phyloP scores from a whole-genome alignment of 768 basidiomycete species.

The Leccinum broughii region DNA sequence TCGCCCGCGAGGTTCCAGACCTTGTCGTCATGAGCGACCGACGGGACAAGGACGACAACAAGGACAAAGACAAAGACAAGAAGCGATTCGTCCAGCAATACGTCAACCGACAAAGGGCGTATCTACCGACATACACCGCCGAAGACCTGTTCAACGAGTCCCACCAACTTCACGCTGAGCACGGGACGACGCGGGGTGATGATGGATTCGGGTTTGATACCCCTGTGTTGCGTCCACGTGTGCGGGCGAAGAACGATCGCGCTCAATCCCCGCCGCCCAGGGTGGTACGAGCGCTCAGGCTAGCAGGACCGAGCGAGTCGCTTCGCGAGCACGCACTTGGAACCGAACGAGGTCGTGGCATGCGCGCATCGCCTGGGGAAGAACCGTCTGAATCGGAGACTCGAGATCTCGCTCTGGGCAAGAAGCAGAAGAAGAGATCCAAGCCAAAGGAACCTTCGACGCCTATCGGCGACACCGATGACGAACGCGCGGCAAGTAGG shows the following conservation, averaged over 20 bases:
- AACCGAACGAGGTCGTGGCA: not conserved
- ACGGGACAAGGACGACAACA: conserved; percentile 30
- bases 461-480: conserved; percentile 27
- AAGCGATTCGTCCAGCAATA: conserved; percentile 45
- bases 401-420: conserved; percentile 6
- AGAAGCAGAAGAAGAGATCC: conserved; percentile 26
- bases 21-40: conserved; percentile 16
- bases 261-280: conserved; percentile 1
- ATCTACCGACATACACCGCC: conserved; percentile 43
- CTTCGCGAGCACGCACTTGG: not conserved
- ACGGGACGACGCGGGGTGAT: conserved; percentile 2
- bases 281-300: not conserved
- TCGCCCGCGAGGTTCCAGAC: not conserved
- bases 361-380: not conserved
- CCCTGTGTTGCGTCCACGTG: conserved; percentile 55
- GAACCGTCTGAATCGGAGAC: not conserved
- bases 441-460: conserved; percentile 22
- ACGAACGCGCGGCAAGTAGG: conserved; percentile 41
- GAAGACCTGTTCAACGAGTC: conserved; percentile 35
- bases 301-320: not conserved
- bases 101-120: conserved; percentile 48
- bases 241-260: conserved; percentile 16
- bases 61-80: conserved; percentile 31
- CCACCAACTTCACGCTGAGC: conserved; percentile 14
- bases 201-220: conserved; percentile 49